phyloP scores from a whole-genome alignment of 371 early-diverging fungal genomes.

The Mucor plumbeus region DNA sequence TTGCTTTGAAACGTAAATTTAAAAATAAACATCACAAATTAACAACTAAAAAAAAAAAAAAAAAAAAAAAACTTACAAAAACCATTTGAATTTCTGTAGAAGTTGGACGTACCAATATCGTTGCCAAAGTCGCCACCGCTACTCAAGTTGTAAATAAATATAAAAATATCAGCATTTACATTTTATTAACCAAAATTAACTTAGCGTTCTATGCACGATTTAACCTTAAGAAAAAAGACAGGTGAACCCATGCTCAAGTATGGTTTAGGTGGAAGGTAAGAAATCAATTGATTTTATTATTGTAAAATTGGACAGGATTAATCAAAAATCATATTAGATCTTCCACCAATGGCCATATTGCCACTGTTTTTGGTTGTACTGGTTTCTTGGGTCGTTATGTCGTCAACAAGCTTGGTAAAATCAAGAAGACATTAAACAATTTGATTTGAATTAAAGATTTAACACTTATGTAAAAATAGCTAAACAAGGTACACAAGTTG shows the following conservation, averaged over 20 bases:
- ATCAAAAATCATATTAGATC: conserved; percentile 40
- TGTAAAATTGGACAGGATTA: too few species aligned
- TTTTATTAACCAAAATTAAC: neutral
- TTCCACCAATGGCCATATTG: conserved; percentile 83
- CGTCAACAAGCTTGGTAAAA: conserved; percentile 84
- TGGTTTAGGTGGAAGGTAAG: conserved; percentile 76
- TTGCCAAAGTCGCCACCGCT: conserved; percentile 27
- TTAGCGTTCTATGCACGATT: conserved; percentile 71
- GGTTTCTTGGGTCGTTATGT: conserved; percentile 96
- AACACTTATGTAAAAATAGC: conserved; percentile 25
- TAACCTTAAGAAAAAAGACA: conserved; percentile 70
- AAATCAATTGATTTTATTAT: neutral
- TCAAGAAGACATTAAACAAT: too few species aligned
- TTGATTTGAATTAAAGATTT: too few species aligned
- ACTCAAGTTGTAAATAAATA: conserved; percentile 36
- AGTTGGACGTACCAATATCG: conserved; percentile 36
- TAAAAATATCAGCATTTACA: neutral
- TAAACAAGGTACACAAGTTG: conserved; percentile 85
- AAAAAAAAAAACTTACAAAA: too few species aligned
- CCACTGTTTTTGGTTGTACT: conserved; percentile 96
- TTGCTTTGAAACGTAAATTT: conserved; percentile 35
- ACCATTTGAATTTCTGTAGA: conserved; percentile 23
- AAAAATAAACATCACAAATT: neutral
- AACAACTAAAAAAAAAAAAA: too few species aligned
- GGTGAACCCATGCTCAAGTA: conserved; percentile 71